A percentile compares a stretch with the other conserved stretches of the same genome.
Evolutionary conservation across 805 yeast species (phyloP).

Genomic region (Nakazawaea wickerhamii): DNA sequence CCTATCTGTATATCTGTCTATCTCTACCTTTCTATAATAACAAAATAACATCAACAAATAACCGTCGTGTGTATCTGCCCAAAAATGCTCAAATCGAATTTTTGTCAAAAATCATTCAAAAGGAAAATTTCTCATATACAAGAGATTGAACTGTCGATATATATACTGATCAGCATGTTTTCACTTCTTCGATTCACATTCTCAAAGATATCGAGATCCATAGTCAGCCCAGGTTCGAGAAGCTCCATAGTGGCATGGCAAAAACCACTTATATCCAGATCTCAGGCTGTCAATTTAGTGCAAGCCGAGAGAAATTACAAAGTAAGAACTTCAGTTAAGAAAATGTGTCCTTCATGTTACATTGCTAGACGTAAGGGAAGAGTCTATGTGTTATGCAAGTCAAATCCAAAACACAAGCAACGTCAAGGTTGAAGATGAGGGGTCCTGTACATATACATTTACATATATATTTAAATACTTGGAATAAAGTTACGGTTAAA

Average conservation of each 20-base stretch:
- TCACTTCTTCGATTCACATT: conserved; percentile 1
- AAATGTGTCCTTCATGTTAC: conserved; percentile 87
- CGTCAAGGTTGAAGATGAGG: conserved; percentile 58
- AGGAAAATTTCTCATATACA: not conserved
- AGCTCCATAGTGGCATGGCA: not conserved
- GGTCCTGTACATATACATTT: conserved; percentile 3
- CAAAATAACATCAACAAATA: not conserved
- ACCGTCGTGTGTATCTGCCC: not conserved
- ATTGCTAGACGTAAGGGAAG: conserved; percentile 93
- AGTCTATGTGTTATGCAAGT: conserved; percentile 87
- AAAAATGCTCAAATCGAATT: not conserved
- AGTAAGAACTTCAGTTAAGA: conserved; percentile 88
- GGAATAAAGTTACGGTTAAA: conserved; percentile 1
- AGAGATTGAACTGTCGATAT: too few relatives aligned
- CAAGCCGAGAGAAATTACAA: conserved; percentile 64
- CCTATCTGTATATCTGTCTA: too few relatives aligned
- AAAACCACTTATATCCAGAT: conserved; percentile 21
- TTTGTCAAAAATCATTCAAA: not conserved
- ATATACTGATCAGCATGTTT: conserved; percentile 4
- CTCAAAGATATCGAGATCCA: not conserved
- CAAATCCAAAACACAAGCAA: conserved; percentile 91
- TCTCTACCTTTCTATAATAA: not conserved
- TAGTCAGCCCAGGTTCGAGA: not conserved
- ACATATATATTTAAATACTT: too few relatives aligned
- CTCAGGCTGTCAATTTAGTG: not conserved